Conservation (phyloP, 805 yeast genomes). For the Komagataella pastoris region DNA sequence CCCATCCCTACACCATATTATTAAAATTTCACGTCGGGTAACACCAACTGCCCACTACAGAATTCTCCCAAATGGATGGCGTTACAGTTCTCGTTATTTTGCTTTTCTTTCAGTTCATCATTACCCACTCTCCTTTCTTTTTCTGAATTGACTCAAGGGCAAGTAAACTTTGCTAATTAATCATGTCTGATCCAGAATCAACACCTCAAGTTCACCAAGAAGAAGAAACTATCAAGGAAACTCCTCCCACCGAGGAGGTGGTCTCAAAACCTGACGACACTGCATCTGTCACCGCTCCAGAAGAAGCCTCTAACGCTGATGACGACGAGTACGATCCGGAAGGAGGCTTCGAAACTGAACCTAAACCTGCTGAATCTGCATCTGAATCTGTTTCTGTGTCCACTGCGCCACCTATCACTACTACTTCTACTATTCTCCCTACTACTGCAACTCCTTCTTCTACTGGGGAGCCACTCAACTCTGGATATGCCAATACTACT, state of each 20-base stretch:
- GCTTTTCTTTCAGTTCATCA: background rate
- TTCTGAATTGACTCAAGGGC: background rate
- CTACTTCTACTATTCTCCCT: constrained; percentile 3
- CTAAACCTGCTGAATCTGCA: constrained; percentile 3
- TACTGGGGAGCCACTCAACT: background rate
- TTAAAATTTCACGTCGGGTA: background rate
- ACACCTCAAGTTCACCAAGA: background rate
- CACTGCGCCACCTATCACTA: constrained; percentile 7
- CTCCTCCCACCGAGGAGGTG: background rate
- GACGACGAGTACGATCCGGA: constrained; percentile 11
- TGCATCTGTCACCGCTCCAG: constrained; percentile 1
- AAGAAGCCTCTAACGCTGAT: constrained; percentile 7
- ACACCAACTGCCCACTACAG: background rate
- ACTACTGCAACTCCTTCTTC: constrained; percentile 8
- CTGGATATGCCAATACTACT: background rate
- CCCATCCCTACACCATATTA: background rate
- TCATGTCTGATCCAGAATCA: background rate
- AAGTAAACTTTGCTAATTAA: background rate
- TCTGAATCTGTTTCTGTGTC: background rate
- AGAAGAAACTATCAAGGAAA: background rate
- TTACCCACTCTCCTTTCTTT: background rate
- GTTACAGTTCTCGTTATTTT: background rate
- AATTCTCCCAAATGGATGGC: background rate
- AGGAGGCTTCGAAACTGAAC: constrained; percentile 18
- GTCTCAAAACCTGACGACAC: background rate